Evolutionary conservation across 163 green algal species (phyloP).

Genomic region (Scenedesmus sp.): DNA sequence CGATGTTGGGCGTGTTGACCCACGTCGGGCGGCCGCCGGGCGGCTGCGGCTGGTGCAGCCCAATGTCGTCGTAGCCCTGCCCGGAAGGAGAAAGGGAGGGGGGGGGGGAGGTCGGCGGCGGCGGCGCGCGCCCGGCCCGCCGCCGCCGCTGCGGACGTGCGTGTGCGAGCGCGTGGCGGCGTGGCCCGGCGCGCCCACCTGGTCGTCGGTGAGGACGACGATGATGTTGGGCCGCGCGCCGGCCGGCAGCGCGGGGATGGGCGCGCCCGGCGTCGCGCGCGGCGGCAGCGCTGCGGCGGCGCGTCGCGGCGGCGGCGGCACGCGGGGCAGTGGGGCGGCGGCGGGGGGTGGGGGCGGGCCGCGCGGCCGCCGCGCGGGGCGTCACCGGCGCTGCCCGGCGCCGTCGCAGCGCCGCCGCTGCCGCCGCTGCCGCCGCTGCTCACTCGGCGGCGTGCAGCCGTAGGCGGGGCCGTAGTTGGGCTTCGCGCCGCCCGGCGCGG

Average conservation of each 20-base stretch:
- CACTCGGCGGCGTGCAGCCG: conserved; percentile 26
- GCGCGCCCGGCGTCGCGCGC: not conserved
- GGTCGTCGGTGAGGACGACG: conserved; percentile 37
- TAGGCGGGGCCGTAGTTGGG: conserved; percentile 25
- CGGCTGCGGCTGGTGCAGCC: conserved; percentile 29
- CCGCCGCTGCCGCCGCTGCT: not conserved
- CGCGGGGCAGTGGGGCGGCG: no score
- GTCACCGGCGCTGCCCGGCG: no score
- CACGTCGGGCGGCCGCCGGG: conserved; percentile 22
- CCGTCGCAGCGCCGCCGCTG: no score
- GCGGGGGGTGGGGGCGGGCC: no score
- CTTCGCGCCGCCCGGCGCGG: not conserved
- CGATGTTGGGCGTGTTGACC: conserved; percentile 39
- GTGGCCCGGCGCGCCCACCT: no score
- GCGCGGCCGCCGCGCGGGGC: no score
- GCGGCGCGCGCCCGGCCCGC: no score
- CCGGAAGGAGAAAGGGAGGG: no score
- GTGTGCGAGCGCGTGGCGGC: no score
- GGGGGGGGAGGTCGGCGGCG: no score
- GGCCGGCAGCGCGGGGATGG: conserved; percentile 1
- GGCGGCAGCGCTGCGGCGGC: conserved; percentile 9
- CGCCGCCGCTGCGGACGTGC: no score
- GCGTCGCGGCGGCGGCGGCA: no score
- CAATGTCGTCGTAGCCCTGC: conserved; percentile 40
- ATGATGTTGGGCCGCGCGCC: conserved; percentile 35